A percentile compares a stretch with the other conserved stretches of the same genome.
phyloP scores from a whole-genome alignment of 345 rosid genomes.

The Brassica rapa region DNA sequence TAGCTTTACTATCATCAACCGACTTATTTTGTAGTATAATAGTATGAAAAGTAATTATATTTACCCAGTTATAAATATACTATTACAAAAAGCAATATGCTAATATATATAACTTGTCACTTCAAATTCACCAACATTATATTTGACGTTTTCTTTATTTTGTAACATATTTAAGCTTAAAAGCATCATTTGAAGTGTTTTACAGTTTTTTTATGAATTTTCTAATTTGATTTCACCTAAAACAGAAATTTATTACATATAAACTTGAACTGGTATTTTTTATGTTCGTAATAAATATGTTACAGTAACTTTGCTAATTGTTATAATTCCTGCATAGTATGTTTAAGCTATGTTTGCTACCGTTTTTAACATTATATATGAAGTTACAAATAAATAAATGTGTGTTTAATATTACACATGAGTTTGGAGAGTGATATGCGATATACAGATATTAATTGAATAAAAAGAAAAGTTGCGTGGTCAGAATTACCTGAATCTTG shows the following conservation, averaged over 20 bases:
- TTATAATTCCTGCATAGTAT: not conserved
- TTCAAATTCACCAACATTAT: not conserved
- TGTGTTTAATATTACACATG: not conserved
- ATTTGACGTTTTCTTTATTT: no score
- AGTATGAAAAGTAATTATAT: not conserved
- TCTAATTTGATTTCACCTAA: not conserved
- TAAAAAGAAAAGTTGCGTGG: slow-evolving; percentile 4
- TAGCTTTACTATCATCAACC: not conserved
- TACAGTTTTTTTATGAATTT: not conserved
- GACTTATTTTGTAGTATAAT: not conserved
- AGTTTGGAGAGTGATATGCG: not conserved
- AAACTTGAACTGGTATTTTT: not conserved
- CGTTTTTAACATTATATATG: not conserved
- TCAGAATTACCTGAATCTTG: slow-evolving; percentile 81
- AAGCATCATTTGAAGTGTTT: not conserved
- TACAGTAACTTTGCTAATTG: not conserved
- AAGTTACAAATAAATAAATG: not conserved
- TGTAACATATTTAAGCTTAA: not conserved
- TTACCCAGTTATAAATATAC: no score
- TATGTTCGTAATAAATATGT: not conserved
- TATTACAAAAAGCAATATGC: not conserved
- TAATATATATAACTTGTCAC: not conserved
- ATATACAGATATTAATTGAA: not conserved
- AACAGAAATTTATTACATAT: not conserved
- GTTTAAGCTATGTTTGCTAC: not conserved